Evolutionary conservation across 768 basidiomycete species (phyloP).

Genomic region (Chiua virens): DNA sequence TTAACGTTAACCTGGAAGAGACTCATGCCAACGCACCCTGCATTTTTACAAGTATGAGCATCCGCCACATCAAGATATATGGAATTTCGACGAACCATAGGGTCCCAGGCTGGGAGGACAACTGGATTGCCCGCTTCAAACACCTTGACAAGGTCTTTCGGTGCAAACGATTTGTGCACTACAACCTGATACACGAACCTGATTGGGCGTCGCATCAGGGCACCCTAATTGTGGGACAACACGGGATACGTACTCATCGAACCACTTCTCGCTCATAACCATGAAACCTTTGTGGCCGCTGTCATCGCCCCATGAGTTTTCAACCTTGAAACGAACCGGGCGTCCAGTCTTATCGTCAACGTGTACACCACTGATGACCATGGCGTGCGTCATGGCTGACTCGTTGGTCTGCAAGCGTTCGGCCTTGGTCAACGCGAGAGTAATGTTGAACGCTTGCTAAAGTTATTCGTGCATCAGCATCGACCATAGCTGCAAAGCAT

Average conservation of each 20-base stretch:
- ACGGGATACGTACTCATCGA: constrained; percentile 66
- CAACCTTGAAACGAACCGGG: constrained; percentile 91
- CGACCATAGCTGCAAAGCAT: background rate
- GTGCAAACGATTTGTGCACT: constrained; percentile 75
- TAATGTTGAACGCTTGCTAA: constrained; percentile 82
- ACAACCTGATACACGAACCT: constrained; percentile 95
- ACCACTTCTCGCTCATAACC: constrained; percentile 93
- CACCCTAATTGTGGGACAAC: background rate
- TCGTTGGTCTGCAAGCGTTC: constrained; percentile 81
- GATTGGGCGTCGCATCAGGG: constrained; percentile 2
- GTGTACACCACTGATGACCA: constrained; percentile 89
- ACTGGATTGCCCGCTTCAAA: constrained; percentile 64
- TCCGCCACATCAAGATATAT: background rate
- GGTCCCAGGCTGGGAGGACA: constrained; percentile 87
- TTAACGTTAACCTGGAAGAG: background rate
- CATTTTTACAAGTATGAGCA: background rate
- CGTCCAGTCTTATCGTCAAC: constrained; percentile 66
- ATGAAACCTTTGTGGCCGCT: constrained; percentile 84
- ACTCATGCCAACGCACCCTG: constrained; percentile 28
- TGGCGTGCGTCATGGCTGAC: constrained; percentile 90
- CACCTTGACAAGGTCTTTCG: constrained; percentile 78
- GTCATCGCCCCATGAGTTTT: constrained; percentile 90
- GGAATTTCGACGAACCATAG: constrained; percentile 25
- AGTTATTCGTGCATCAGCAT: constrained; percentile 5
- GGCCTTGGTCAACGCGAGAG: constrained; percentile 78